Conservation (phyloP, 768 basidiomycete species). For the Collybia sordida region DNA sequence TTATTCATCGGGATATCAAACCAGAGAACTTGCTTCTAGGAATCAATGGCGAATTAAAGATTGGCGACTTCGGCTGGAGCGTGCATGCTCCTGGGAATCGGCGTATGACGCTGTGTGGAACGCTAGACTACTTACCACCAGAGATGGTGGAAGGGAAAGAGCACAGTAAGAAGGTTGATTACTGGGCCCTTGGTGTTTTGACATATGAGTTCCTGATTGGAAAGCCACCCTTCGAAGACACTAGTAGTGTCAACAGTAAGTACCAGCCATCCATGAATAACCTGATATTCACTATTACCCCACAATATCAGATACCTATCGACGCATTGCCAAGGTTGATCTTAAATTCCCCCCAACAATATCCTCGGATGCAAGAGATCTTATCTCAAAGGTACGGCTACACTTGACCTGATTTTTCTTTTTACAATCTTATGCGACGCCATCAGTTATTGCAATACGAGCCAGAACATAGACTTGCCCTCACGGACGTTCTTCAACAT, state of each 20-base stretch:
- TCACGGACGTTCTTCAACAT: constrained; percentile 73
- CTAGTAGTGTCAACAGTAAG: constrained; percentile 73
- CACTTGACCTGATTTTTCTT: constrained; percentile 8
- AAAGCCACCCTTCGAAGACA: constrained; percentile 78
- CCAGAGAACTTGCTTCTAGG: constrained; percentile 96
- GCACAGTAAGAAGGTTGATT: constrained; percentile 87
- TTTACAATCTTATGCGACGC: not conserved
- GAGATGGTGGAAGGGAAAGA: constrained; percentile 97
- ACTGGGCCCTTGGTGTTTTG: constrained; percentile 97
- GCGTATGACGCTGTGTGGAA: constrained; percentile 90
- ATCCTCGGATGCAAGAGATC: constrained; percentile 63
- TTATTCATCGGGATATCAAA: constrained; percentile 99
- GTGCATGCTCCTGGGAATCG: constrained; percentile 94
- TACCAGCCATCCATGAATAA: not conserved
- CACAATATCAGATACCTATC: constrained; percentile 70
- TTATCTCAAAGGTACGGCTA: constrained; percentile 55
- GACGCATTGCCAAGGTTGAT: constrained; percentile 86
- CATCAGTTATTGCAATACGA: constrained; percentile 82
- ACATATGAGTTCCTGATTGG: constrained; percentile 94
- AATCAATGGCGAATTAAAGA: constrained; percentile 95
- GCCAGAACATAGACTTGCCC: constrained; percentile 72
- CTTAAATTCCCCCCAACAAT: constrained; percentile 61
- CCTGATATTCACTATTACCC: no score
- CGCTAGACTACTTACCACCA: constrained; percentile 94
- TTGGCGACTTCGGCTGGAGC: constrained; percentile 98